Conservation (phyloP, 2,329 filamentous ascomycete species). For the Trichoderma citrinoviride region DNA sequence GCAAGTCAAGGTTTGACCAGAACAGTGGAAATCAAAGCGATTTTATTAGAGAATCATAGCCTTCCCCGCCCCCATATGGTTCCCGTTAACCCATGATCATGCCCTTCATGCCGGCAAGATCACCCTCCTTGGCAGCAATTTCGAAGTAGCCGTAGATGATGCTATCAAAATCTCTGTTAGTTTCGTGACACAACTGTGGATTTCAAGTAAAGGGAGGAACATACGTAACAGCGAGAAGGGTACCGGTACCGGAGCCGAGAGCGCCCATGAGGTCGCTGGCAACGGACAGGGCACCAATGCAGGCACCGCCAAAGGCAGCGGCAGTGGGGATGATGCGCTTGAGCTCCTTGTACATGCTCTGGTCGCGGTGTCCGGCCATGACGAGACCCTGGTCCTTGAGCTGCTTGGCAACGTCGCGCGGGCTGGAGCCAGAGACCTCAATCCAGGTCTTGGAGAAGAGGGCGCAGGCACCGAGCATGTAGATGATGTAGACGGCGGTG, state of each 20-base stretch:
- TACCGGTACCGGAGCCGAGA: constrained; percentile 94
- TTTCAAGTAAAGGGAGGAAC: constrained; percentile 39
- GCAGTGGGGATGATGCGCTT: constrained; percentile 99
- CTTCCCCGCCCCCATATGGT: not conserved
- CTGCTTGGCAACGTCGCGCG: constrained; percentile 97
- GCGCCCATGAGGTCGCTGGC: constrained; percentile 93
- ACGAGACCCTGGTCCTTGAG: constrained; percentile 99
- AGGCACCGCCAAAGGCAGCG: constrained; percentile 96
- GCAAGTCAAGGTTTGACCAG: not conserved
- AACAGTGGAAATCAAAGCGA: constrained; percentile 10
- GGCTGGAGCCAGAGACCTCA: constrained; percentile 96
- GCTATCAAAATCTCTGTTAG: constrained; percentile 44
- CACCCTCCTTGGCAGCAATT: constrained; percentile 97
- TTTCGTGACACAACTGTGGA: too few species aligned
- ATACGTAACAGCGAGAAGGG: constrained; percentile 96
- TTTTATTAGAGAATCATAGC: constrained; percentile 17
- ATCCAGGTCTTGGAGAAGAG: constrained; percentile 99
- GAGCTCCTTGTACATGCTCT: constrained; percentile 99
- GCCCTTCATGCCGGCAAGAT: constrained; percentile 78
- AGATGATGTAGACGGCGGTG: constrained; percentile 89
- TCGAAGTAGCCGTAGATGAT: constrained; percentile 99
- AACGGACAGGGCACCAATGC: constrained; percentile 96
- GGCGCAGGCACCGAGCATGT: constrained; percentile 97
- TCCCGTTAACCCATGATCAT: constrained; percentile 64
- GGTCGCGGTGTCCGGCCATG: constrained; percentile 98